Percentiles rank a stretch among this genome's conserved stretches.
Evolutionary conservation across 352 stramenopile species (phyloP).

Genomic region (Phytophthora tubulina): DNA sequence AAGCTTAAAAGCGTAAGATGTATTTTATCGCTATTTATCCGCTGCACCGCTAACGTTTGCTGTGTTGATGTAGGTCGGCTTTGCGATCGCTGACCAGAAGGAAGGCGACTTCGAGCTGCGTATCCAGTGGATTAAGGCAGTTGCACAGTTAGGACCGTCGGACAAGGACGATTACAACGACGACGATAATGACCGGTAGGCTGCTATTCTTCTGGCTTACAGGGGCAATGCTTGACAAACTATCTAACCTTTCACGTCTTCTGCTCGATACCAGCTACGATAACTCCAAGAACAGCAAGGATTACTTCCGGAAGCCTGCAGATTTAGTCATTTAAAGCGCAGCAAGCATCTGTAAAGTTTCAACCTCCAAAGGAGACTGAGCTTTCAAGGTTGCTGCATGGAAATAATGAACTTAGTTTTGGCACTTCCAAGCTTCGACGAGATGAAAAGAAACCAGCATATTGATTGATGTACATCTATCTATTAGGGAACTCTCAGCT

Average conservation of each 20-base stretch:
- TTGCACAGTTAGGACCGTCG: constrained; percentile 66
- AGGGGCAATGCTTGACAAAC: not conserved
- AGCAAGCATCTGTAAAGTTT: constrained; percentile 14
- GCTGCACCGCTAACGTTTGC: constrained; percentile 1
- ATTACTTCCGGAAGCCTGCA: constrained; percentile 64
- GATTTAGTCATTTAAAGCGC: constrained; percentile 71
- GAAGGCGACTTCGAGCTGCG: constrained; percentile 88
- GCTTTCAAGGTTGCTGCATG: constrained; percentile 2
- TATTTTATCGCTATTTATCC: not conserved
- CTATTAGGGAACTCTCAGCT: constrained; percentile 27
- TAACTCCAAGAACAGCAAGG: constrained; percentile 41
- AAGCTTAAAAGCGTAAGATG: constrained; percentile 79
- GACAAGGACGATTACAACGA: constrained; percentile 44
- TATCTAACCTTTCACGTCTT: not conserved
- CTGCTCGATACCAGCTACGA: constrained; percentile 37
- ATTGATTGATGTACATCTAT: constrained; percentile 40
- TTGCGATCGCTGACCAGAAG: constrained; percentile 88
- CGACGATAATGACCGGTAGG: constrained; percentile 45
- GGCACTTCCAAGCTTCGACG: not conserved
- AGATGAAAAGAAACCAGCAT: constrained; percentile 17
- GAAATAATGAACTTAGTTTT: constrained; percentile 46
- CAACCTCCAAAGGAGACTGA: not conserved
- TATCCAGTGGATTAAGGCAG: constrained; percentile 89
- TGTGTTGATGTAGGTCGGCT: constrained; percentile 64
- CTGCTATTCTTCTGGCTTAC: not conserved